phyloP scores from a whole-genome alignment of 371 early-diverging fungal species.

The Encephalitozoon intestinalis region DNA sequence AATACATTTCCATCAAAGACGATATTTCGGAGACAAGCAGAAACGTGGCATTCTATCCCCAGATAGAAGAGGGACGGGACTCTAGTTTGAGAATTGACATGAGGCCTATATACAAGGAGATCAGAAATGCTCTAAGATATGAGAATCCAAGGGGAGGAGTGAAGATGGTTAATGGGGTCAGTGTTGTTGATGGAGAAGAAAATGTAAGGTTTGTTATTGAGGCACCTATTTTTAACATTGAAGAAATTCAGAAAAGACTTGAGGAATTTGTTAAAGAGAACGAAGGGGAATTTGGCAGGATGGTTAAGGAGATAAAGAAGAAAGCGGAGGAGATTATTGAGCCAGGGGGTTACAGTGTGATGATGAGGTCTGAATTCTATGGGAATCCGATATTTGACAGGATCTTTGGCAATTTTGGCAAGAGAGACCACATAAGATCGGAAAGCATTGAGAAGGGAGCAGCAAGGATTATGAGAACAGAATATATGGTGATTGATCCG shows the following conservation, averaged over 20 bases:
- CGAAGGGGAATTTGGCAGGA: neutral
- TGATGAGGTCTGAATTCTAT: neutral
- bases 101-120: slow-evolving; percentile 3
- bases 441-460: slow-evolving; percentile 4
- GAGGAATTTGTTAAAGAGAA: neutral
- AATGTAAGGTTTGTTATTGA: neutral
- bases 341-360: neutral
- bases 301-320: neutral
- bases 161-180: neutral
- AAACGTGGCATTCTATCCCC: neutral
- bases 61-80: neutral
- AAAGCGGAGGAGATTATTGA: neutral
- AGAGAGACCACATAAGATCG: neutral
- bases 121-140: neutral
- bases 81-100: neutral
- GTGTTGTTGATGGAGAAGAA: neutral
- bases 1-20: neutral
- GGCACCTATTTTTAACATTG: neutral
- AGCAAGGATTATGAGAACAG: neutral
- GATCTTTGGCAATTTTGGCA: neutral
- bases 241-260: neutral
- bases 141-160: neutral
- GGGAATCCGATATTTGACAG: neutral
- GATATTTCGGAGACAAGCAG: neutral
- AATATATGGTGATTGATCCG: neutral